Base-by-base conservation (phyloP, 176 grass and related monocot genomes). In the Miscanthus lutarioriparius region DNA sequence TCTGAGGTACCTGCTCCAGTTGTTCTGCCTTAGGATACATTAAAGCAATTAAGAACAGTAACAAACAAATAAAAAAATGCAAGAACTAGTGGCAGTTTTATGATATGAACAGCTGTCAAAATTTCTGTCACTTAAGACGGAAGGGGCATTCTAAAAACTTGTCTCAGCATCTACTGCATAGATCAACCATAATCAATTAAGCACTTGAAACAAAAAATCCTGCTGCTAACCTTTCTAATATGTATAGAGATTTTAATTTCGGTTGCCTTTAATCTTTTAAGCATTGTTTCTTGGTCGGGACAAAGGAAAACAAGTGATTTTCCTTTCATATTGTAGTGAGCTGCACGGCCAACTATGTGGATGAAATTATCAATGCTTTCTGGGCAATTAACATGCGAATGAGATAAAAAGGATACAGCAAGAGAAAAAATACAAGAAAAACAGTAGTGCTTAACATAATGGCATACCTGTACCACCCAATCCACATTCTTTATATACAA, bases 281-380 rank as follows among this genome's bases (percentile, higher is more conserved):
- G 76, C 92, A 97, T 95, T 83, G 64, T 83, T 81, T 84, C 82
- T 80, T 95, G 91, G 44, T 91, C 90, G 5, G 95, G 92, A 37
- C 87, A 86, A 74, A 97, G 80, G 49, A 97, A 97, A 61, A 95
- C 83, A 48, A 97, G 69, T 51, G 88, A 84, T 72, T 89, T 95
- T 75, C 91, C 92, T 79, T 83, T 39, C 38, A 39, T 39, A 39
- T 39, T 39, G 38, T 39, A 97, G 39, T 91, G 85, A 84, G 92
- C 91, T 71, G 92, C 95, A 20, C 89, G 95, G 7, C 95, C 95
- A 88, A 97, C 95, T 89, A 89, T 91, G 53, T 97, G 91, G 73
- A 95, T 97, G 51, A 93, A 93, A 23, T 59, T 25, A 16, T 83
- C 85, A 77, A 97, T 86, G 78, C 72, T 86, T 82, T 93, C 90